Evolutionary conservation across 192 early-diverging fungal species (phyloP).

Genomic region (Polychytrium aggregatum): DNA sequence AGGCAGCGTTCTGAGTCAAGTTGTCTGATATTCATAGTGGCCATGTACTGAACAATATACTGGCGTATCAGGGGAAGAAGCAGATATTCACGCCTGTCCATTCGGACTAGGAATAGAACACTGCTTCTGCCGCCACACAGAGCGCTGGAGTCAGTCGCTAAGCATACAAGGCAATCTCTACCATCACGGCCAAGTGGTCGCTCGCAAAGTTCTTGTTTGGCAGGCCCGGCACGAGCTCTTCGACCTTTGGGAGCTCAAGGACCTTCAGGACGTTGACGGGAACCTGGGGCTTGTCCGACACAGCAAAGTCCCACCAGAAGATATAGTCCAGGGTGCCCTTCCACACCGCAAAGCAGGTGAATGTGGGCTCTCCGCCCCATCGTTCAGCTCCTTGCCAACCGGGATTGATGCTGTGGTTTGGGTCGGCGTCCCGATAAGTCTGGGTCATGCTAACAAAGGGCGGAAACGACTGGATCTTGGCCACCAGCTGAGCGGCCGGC

Average conservation of each 20-base stretch:
- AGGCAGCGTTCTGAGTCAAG: no score
- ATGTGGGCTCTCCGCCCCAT: conserved; percentile 23
- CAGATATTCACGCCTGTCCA: no score
- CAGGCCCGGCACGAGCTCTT: conserved; percentile 22
- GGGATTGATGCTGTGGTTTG: conserved; percentile 1
- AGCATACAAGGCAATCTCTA: conserved; percentile 10
- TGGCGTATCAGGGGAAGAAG: no score
- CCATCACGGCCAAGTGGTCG: conserved; percentile 26
- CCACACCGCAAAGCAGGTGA: conserved; percentile 17
- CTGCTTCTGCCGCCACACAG: no score
- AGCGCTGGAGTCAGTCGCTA: no score
- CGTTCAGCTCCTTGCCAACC: conserved; percentile 4
- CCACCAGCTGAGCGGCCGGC: no score
- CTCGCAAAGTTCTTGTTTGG: conserved; percentile 20
- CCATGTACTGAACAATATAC: no score
- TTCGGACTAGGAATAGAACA: no score
- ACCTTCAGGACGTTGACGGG: background rate
- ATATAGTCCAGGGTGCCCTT: conserved; percentile 33
- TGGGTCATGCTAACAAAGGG: no score
- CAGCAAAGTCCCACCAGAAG: background rate
- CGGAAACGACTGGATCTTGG: no score
- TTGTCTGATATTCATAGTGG: no score
- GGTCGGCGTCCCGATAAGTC: conserved; percentile 9
- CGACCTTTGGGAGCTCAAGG: conserved; percentile 9
- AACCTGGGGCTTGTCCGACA: background rate